Evolutionary conservation across 768 basidiomycete genomes (phyloP).

Genomic region (Crucibulum laeve): DNA sequence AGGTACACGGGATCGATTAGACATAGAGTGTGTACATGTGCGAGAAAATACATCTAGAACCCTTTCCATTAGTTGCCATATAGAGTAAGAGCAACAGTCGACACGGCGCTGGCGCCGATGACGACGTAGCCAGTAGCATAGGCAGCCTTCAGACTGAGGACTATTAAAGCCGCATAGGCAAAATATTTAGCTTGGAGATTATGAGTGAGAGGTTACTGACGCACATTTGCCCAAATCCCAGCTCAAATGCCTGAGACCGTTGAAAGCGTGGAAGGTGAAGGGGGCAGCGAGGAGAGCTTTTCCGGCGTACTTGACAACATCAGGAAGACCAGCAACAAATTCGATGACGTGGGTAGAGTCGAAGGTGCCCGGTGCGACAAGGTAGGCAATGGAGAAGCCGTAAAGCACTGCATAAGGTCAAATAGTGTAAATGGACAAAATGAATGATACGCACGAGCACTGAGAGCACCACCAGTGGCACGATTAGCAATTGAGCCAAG

Average conservation of each 20-base stretch:
- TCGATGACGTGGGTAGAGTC: slow-evolving; percentile 77
- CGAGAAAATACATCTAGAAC: too few relatives aligned
- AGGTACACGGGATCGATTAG: too few relatives aligned
- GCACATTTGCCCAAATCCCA: slow-evolving; percentile 91
- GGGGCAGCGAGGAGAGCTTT: slow-evolving; percentile 82
- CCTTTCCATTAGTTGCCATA: too few relatives aligned
- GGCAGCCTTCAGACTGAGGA: slow-evolving; percentile 73
- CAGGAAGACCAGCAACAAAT: slow-evolving; percentile 65
- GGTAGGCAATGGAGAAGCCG: slow-evolving; percentile 81
- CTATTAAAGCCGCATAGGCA: slow-evolving; percentile 45
- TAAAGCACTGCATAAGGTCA: slow-evolving; percentile 62
- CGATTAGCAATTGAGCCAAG: slow-evolving; percentile 82
- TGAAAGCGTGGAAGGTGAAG: slow-evolving; percentile 87
- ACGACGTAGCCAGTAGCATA: slow-evolving; percentile 84
- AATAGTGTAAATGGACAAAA: background rate
- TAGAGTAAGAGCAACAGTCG: slow-evolving; percentile 59
- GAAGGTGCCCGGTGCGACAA: slow-evolving; percentile 76
- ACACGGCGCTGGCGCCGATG: slow-evolving; percentile 69
- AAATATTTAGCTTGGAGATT: slow-evolving; percentile 2
- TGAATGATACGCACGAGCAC: slow-evolving; percentile 53
- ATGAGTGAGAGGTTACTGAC: slow-evolving; percentile 19
- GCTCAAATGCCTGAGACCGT: slow-evolving; percentile 83
- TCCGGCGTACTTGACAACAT: slow-evolving; percentile 67
- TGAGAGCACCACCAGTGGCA: slow-evolving; percentile 76
- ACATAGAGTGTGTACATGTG: too few relatives aligned